phyloP scores from a whole-genome alignment of 2,329 filamentous ascomycete genomes.

The Nannizziopsis arthrosporioides region DNA sequence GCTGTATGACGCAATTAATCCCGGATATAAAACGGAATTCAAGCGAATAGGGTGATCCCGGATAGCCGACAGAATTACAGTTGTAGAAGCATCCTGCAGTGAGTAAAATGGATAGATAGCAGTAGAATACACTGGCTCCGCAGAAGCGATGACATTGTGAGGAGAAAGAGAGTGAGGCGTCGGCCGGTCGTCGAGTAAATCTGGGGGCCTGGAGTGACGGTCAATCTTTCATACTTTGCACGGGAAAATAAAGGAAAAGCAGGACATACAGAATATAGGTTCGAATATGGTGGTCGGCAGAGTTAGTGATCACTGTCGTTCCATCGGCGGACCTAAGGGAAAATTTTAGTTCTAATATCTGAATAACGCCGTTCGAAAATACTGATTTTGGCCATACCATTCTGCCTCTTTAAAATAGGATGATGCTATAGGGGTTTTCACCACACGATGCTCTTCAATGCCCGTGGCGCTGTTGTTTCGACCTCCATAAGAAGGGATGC shows the following conservation, averaged over 20 bases:
- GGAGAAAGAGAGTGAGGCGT: slow-evolving; percentile 31
- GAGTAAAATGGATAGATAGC: slow-evolving; percentile 45
- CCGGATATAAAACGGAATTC: slow-evolving; percentile 42
- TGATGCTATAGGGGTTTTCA: not conserved
- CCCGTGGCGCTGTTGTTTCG: not conserved
- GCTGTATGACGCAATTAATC: slow-evolving; percentile 42
- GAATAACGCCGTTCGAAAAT: not conserved
- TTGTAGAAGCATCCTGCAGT: slow-evolving; percentile 39
- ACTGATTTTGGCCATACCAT: slow-evolving; percentile 26
- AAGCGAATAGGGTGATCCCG: slow-evolving; percentile 47
- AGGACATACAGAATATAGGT: slow-evolving; percentile 42
- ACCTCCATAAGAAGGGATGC: not conserved
- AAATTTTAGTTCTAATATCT: slow-evolving; percentile 1
- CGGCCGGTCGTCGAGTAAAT: slow-evolving; percentile 35
- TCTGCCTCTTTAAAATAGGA: slow-evolving; percentile 38
- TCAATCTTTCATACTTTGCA: not conserved
- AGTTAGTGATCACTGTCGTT: slow-evolving; percentile 45
- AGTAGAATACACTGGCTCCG: slow-evolving; percentile 43
- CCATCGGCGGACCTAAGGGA: slow-evolving; percentile 42
- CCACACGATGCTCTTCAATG: not conserved
- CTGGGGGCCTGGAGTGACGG: slow-evolving; percentile 30
- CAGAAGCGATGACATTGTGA: slow-evolving; percentile 37
- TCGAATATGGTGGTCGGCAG: slow-evolving; percentile 40
- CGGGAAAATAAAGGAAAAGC: not conserved
- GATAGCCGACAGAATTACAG: slow-evolving; percentile 42